Evolutionary conservation across 208 protist species (phyloP).

Genomic region (Angomonas deanei): DNA sequence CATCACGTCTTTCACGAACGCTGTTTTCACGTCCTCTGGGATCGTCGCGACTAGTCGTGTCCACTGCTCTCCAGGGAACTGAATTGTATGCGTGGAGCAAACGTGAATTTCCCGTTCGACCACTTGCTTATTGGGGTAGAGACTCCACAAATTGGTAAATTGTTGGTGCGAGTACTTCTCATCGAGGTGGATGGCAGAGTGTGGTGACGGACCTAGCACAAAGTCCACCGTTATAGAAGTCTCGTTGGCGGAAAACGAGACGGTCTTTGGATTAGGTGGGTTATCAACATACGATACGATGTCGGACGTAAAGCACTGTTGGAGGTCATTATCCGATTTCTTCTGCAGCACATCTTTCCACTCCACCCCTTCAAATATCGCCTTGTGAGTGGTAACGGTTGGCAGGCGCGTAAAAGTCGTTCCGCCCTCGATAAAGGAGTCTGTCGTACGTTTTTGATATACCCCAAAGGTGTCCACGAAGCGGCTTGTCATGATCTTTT

Average conservation of each 20-base stretch:
- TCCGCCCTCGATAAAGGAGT: too few relatives aligned
- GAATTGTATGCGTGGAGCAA: slow-evolving; percentile 1
- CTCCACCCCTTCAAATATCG: neutral
- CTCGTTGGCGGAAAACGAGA: neutral
- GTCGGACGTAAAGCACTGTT: neutral
- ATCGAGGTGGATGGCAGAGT: neutral
- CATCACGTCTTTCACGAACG: slow-evolving; percentile 16
- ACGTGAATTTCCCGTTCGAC: neutral
- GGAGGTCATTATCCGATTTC: neutral
- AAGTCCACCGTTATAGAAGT: neutral
- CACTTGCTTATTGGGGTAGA: neutral
- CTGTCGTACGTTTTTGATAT: too few relatives aligned
- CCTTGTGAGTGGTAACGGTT: neutral
- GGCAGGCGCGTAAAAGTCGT: too few relatives aligned
- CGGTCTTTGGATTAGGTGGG: neutral
- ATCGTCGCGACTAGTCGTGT: neutral
- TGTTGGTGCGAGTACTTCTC: neutral
- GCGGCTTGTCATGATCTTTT: too few relatives aligned
- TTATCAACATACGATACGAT: neutral
- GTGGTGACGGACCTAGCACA: neutral
- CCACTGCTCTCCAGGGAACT: slow-evolving; percentile 11
- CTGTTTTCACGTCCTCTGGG: neutral
- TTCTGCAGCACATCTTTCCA: neutral
- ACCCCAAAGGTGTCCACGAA: too few relatives aligned
- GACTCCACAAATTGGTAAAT: neutral